Percentiles rank a stretch among this genome's conserved stretches.
Evolutionary conservation across 2,329 filamentous ascomycete genomes (phyloP).

Genomic region (Macrophomina phaseolina): DNA sequence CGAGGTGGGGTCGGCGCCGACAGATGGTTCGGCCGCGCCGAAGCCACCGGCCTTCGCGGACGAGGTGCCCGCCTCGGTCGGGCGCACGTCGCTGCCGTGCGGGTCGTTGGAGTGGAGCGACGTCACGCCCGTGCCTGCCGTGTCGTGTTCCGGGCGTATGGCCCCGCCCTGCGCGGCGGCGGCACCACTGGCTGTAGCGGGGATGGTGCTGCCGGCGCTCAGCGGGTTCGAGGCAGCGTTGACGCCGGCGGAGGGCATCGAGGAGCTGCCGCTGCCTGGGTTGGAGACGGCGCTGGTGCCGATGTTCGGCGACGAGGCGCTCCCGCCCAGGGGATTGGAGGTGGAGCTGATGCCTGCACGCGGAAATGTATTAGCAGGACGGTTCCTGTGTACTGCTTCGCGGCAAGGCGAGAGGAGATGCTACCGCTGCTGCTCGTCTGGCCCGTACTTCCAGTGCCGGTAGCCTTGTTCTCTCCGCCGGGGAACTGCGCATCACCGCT

Average conservation of each 20-base stretch:
- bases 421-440: too few relatives aligned
- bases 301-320: not conserved
- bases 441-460: not conserved
- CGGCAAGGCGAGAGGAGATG: too few relatives aligned
- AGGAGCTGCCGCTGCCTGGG: not conserved
- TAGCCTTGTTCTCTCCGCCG: not conserved
- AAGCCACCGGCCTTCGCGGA: conserved; percentile 23
- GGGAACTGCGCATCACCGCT: not conserved
- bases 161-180: conserved; percentile 28
- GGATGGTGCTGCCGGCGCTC: not conserved
- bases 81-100: conserved; percentile 39
- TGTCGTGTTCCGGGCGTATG: conserved; percentile 34
- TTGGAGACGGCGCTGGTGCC: not conserved
- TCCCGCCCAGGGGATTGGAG: not conserved
- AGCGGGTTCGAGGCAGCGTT: not conserved
- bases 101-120: conserved; percentile 35
- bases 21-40: conserved; percentile 33
- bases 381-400: too few relatives aligned
- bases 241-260: not conserved
- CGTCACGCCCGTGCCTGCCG: conserved; percentile 39
- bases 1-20: conserved; percentile 33
- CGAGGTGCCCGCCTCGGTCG: conserved; percentile 33
- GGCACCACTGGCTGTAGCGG: not conserved
- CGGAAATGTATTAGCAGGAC: not conserved
- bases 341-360: not conserved